These are phyloP conservation scores for Hibiscus syriacus DNA, from an alignment of 345 rosid species.

Conservation along the genomic window DNA sequence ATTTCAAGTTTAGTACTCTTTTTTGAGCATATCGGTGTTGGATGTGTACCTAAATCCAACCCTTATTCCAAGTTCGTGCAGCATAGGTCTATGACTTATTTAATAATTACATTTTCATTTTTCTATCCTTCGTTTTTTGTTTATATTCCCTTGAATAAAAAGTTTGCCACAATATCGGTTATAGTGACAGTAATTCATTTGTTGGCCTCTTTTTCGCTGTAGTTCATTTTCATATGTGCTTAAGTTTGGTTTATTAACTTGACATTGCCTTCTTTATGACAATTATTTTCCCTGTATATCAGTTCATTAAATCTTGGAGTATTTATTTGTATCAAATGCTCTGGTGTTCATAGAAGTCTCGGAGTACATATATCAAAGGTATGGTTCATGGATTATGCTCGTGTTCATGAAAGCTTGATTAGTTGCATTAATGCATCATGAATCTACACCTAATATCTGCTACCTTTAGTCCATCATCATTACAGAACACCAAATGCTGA, in stretches of 20 bases:
- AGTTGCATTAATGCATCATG: not conserved
- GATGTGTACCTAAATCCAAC: not conserved
- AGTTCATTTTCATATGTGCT: not conserved
- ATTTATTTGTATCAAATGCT: slow-evolving; percentile 93
- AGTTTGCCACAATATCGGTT: not conserved
- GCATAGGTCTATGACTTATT: not conserved
- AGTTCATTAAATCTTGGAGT: slow-evolving; percentile 82
- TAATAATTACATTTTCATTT: no score
- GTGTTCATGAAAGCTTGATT: not conserved
- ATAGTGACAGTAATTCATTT: not conserved
- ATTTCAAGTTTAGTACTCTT: not conserved
- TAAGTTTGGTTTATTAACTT: not conserved
- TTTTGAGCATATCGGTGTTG: not conserved
- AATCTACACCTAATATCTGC: not conserved
- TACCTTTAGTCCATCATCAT: not conserved
- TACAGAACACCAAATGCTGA: not conserved
- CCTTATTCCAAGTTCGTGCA: not conserved
- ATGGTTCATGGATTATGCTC: slow-evolving; percentile 5
- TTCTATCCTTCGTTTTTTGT: not conserved
- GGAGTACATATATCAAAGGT: slow-evolving; percentile 98
- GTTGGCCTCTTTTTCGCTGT: not conserved
- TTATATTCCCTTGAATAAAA: no score
- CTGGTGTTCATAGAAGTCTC: slow-evolving; percentile 97
- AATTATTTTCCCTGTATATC: slow-evolving; percentile 22
- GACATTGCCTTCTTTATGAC: slow-evolving; percentile 10